Base-by-base conservation (phyloP, 306 rosid species). In the Luffa aegyptiaca region DNA sequence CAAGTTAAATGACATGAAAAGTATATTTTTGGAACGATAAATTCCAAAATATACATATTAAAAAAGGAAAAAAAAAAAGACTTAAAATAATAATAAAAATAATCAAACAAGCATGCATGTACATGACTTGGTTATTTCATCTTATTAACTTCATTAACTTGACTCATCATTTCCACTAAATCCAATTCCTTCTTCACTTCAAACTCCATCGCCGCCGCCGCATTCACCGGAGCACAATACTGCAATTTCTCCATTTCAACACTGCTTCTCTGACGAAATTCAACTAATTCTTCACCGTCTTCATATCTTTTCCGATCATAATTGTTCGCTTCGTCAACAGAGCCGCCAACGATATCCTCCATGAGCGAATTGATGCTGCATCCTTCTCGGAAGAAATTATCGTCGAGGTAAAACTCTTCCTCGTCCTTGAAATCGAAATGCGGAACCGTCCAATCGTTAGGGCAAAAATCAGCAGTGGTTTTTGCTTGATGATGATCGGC, bases 131-230 rank as follows among this genome's bases (percentile, higher is more conserved):
- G 11, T 13, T 74, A 51, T 33, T 51, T 72, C 77, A 74, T 31
- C 18, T 18, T 36, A 4, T 75, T 52, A 1, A 52, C 49, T 52
- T 52, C 79, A 20, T 75, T 51, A 18, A 84, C 88, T 41, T 84
- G 92, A 55, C 85, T 81, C 68, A 93, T 93, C 96, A 93, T 90
- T 88, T 95, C 93, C 87, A 88, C 91, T 86, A 95, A 91, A 84
- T 93, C 97, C 84, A 91, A 13, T 83, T 95, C 97, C 86, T 89
- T 83, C 89, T 89, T 88, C 76, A 83, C 92, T 66, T 86, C 86
- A 77, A 18, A 81, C 61, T 66, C 91, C 57, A 64, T 77, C 33
- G 39, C 65, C 12, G 79, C 46, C 74, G 51, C 65, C 84, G 76
- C 35, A 31, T 83, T 76, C 76, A 44, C 65, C 26, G 42, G 37